A percentile compares a stretch with the other conserved stretches of the same genome.
phyloP scores from a whole-genome alignment of 176 grass and related monocot species.

The Puccinellia tenuiflora region DNA sequence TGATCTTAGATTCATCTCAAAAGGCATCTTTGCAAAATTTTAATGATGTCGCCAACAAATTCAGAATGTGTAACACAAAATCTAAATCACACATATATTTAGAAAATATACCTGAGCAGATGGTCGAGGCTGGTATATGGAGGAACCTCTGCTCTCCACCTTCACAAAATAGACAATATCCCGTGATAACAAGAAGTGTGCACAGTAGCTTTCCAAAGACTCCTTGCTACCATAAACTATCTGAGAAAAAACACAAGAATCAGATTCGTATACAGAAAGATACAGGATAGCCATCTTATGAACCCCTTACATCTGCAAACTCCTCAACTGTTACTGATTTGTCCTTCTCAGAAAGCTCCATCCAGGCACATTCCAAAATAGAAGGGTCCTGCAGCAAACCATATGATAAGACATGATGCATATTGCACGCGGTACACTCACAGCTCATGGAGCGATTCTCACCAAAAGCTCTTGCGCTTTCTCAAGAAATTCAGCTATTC shows the following conservation, averaged over 20 bases:
- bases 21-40: neutral
- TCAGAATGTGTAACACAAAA: neutral
- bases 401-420: constrained; percentile 13
- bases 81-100: constrained; percentile 14
- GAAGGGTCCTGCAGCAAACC: constrained; percentile 56
- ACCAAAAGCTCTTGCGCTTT: constrained; percentile 80
- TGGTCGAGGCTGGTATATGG: constrained; percentile 75
- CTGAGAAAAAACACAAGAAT: constrained; percentile 36
- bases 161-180: constrained; percentile 82
- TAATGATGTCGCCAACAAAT: neutral
- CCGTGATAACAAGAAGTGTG: constrained; percentile 87
- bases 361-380: constrained; percentile 88
- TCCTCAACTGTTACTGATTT: constrained; percentile 82
- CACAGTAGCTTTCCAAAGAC: constrained; percentile 88
- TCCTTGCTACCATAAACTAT: constrained; percentile 84
- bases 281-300: neutral
- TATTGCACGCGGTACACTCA: neutral
- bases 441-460: constrained; percentile 20
- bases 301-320: constrained; percentile 69
- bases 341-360: constrained; percentile 84
- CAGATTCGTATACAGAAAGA: constrained; percentile 14
- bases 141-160: constrained; percentile 57
- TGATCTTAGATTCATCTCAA: constrained; percentile 3
- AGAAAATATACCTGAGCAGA: constrained; percentile 65
- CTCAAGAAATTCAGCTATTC: constrained; percentile 71